These are phyloP conservation scores for Gaeumannomyces sp. DNA, from an alignment of 2,329 filamentous ascomycete species.

Conservation along the genomic window DNA sequence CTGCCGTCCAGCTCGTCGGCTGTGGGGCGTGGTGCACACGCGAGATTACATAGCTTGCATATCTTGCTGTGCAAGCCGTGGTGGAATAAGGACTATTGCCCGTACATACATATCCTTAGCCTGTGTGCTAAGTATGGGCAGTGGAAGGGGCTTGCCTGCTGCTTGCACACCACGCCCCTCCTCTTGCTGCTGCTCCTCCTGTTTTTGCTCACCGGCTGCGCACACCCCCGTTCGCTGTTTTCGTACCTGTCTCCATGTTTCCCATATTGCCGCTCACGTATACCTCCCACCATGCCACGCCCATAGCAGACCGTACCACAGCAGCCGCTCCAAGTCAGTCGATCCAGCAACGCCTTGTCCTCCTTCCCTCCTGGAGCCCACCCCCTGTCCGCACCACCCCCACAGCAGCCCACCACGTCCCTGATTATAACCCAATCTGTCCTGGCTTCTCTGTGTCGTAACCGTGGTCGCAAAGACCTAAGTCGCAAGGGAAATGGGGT, in stretches of 20 bases:
- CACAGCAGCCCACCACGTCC: not conserved
- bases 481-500: not conserved
- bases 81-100: not conserved
- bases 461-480: not conserved
- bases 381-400: not conserved
- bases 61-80: not conserved
- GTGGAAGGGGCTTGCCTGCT: not conserved
- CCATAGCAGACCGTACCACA: not conserved
- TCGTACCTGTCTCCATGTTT: not conserved
- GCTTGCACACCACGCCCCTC: not conserved
- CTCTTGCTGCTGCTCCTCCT: not conserved
- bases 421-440: slow-evolving; percentile 1
- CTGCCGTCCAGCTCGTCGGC: not conserved
- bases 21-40: not conserved
- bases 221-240: not conserved
- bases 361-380: not conserved
- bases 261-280: not conserved
- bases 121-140: not conserved
- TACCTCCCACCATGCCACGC: not conserved
- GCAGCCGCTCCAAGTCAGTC: not conserved
- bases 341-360: not conserved
- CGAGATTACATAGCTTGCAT: slow-evolving; percentile 1
- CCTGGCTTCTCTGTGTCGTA: not conserved
- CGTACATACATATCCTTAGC: not conserved
- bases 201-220: not conserved